Evolutionary conservation across 345 rosid species (phyloP), one percentile per base, ranked within the genome.

Genomic region (Aquilaria malaccensis): DNA sequence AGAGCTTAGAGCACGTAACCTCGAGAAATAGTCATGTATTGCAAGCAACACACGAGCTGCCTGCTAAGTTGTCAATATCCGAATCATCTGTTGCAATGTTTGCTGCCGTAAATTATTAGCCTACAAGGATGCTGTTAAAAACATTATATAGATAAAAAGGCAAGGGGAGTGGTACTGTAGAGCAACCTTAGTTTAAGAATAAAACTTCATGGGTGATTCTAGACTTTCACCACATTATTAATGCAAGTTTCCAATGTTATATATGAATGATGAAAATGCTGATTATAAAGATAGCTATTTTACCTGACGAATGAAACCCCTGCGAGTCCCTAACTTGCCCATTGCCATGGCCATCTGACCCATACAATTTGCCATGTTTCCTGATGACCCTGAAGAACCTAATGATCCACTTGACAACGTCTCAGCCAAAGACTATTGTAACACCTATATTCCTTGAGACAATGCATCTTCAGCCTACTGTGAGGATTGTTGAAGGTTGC

Each of bases 291-390:
- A 22, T 22, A 22, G 22, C 22, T 22, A 1, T 22, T 22, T 52
- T 76, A 94, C 99, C 97, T 94, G 95, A 46, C 91, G 88, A 54
- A 94, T 90, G 64, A 94, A 91, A 12, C 99, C 96, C 67, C 91
- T 96, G 0, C 88, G 95, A 12, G 95, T 94, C 14, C 95, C 97
- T 51, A 94, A 79, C 78, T 91, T 91, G 59, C 99, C 99, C 99
- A 94, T 94, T 48, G 97, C 99, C 99, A 94, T 94, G 41, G 99
- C 99, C 97, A 94, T 94, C 70, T 94, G 97, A 67, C 97, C 99
- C 97, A 91, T 91, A 75, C 90, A 94, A 71, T 82, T 91, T 30
- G 97, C 96, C 32, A 91, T 93, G 49, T 91, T 86, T 56, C 91
- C 87, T 46, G 96, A 86, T 22, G 22, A 22, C 22, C 22, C 22